A percentile compares a stretch with the other conserved stretches of the same genome.
These are phyloP conservation scores for Hypoxylon cercidicola DNA, from an alignment of 495 filamentous ascomycete genomes.

Conservation along the genomic window DNA sequence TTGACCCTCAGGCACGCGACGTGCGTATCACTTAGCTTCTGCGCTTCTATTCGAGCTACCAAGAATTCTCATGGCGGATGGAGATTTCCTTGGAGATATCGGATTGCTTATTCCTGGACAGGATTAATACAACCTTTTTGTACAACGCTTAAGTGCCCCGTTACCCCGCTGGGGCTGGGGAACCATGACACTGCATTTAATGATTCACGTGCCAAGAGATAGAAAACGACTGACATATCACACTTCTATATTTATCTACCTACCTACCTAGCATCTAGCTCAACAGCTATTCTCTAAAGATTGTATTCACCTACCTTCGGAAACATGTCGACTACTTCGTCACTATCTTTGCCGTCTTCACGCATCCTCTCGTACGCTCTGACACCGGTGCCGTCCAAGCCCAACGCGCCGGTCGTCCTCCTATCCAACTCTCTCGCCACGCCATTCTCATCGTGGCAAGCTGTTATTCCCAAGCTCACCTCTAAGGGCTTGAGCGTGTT, in stretches of 20 bases:
- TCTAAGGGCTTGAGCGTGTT: slow-evolving; percentile 41
- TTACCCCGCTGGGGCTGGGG: too few relatives aligned
- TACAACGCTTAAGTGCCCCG: slow-evolving; percentile 1
- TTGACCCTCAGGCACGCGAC: slow-evolving; percentile 48
- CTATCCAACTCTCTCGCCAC: slow-evolving; percentile 45
- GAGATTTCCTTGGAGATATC: slow-evolving; percentile 25
- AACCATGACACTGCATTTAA: too few relatives aligned
- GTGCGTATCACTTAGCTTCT: slow-evolving; percentile 24
- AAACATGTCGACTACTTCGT: slow-evolving; percentile 3
- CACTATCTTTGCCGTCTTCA: slow-evolving; percentile 3
- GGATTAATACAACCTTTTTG: slow-evolving; percentile 5
- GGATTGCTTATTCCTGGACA: slow-evolving; percentile 20
- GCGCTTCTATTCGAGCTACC: slow-evolving; percentile 14
- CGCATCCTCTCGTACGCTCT: slow-evolving; percentile 21
- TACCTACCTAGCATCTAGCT: too few relatives aligned
- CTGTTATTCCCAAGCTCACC: slow-evolving; percentile 39
- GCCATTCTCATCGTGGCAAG: slow-evolving; percentile 40
- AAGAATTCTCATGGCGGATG: slow-evolving; percentile 12
- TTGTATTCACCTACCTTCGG: too few relatives aligned
- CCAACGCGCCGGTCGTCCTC: slow-evolving; percentile 27
- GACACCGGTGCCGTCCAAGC: not conserved
- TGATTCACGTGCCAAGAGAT: too few relatives aligned
- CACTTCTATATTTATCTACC: too few relatives aligned
- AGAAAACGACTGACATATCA: too few relatives aligned
- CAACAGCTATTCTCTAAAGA: not conserved